Evolutionary conservation across 768 basidiomycete genomes (phyloP).

Genomic region (Tephrocybe sp.): DNA sequence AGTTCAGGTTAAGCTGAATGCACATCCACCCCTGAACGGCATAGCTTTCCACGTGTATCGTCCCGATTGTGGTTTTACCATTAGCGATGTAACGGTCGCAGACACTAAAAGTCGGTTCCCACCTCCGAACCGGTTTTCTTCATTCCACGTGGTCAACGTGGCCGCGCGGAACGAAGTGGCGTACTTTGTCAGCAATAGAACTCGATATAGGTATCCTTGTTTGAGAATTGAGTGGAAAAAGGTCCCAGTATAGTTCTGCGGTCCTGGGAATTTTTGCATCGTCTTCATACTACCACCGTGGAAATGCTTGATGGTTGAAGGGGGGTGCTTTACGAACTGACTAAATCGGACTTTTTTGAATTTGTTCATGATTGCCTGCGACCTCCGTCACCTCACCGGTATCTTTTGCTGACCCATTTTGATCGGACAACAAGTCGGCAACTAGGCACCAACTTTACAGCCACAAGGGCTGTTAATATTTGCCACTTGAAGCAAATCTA

Average conservation of each 20-base stretch:
- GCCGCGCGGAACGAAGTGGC: not conserved
- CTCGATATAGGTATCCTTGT: too few relatives aligned
- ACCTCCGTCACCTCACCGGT: constrained; percentile 1
- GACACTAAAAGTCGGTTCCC: too few relatives aligned
- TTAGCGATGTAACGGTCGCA: too few relatives aligned
- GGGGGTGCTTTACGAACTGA: not conserved
- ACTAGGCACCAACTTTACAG: too few relatives aligned
- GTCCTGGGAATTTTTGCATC: too few relatives aligned
- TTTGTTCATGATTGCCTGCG: not conserved
- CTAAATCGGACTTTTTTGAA: not conserved
- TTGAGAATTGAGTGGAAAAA: too few relatives aligned
- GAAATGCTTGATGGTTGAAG: too few relatives aligned
- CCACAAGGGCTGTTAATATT: too few relatives aligned
- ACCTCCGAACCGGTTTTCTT: too few relatives aligned
- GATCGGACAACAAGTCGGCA: not conserved
- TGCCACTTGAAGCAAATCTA: too few relatives aligned
- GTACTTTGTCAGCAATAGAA: not conserved
- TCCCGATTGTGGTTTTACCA: not conserved
- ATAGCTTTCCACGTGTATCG: not conserved
- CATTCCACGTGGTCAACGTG: not conserved
- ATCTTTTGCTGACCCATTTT: not conserved
- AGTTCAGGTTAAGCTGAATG: not conserved
- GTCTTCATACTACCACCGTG: too few relatives aligned
- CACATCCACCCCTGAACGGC: not conserved
- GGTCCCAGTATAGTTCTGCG: too few relatives aligned